These are phyloP conservation scores for Cordyceps javanica DNA, from an alignment of 2,329 filamentous ascomycete genomes.

Conservation along the genomic window DNA sequence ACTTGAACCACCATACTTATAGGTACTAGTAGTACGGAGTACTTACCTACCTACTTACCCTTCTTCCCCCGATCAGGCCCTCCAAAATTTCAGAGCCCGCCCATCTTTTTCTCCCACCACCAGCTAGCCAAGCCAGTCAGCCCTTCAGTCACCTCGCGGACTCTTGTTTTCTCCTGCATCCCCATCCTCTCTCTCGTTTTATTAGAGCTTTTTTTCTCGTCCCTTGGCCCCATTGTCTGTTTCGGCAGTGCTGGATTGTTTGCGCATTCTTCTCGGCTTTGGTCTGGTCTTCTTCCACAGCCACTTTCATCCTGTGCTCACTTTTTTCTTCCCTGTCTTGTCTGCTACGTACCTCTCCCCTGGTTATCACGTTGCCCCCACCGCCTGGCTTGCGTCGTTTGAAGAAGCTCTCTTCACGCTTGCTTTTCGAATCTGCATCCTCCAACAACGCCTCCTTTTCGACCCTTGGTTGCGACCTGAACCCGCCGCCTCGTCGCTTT, in stretches of 20 bases:
- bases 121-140: neutral
- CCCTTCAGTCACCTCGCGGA: neutral
- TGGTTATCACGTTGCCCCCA: neutral
- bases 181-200: constrained; percentile 15
- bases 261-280: constrained; percentile 18
- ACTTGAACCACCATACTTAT: too few species aligned
- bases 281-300: neutral
- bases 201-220: constrained; percentile 9
- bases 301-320: constrained; percentile 17
- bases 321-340: constrained; percentile 10
- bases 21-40: too few species aligned
- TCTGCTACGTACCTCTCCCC: constrained; percentile 6
- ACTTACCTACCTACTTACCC: too few species aligned
- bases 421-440: neutral
- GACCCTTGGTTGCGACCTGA: neutral
- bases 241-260: constrained; percentile 17
- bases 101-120: neutral
- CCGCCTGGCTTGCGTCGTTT: neutral
- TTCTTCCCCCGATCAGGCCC: neutral
- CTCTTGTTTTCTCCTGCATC: constrained; percentile 11
- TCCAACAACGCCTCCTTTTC: neutral
- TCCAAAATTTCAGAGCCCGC: constrained; percentile 7
- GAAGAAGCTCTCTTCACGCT: constrained; percentile 9
- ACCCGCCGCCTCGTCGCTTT: neutral
- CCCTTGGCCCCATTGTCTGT: constrained; percentile 14